Conservation (phyloP, 305 asterid genomes). For the Fraxinus angustifolia region DNA sequence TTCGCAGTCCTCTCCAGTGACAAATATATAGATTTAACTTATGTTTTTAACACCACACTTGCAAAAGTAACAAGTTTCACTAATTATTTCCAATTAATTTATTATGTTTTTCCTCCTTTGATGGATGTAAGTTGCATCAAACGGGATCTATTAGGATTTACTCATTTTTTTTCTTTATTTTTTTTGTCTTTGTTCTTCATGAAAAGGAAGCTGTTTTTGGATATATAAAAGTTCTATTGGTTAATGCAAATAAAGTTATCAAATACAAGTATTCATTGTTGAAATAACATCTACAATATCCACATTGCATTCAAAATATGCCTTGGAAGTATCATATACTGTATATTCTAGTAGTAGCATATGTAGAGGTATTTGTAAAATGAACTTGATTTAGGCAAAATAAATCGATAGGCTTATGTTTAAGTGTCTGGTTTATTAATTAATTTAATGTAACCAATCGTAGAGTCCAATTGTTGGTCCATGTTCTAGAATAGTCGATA, state of each 20-base stretch:
- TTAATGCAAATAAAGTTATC: background rate
- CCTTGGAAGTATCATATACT: background rate
- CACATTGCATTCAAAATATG: background rate
- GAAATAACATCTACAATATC: background rate
- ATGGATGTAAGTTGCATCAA: constrained; percentile 14
- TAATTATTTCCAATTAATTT: background rate
- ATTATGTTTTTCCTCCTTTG: constrained; percentile 23
- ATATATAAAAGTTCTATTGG: background rate
- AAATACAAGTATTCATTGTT: no score
- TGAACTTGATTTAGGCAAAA: background rate
- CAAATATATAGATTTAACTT: background rate
- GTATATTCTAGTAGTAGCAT: background rate
- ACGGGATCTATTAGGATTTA: constrained; percentile 21
- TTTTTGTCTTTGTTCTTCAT: background rate
- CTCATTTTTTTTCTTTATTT: constrained; percentile 7
- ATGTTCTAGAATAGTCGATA: background rate
- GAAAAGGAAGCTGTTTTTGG: background rate
- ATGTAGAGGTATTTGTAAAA: no score
- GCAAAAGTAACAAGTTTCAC: background rate
- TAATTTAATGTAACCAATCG: background rate
- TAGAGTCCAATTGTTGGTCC: background rate
- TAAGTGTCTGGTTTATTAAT: background rate
- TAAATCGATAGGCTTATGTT: background rate
- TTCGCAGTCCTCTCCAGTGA: background rate
- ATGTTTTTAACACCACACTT: background rate